These are phyloP conservation scores for Globisporangium emineosum DNA, from an alignment of 352 stramenopile genomes.

Conservation along the genomic window DNA sequence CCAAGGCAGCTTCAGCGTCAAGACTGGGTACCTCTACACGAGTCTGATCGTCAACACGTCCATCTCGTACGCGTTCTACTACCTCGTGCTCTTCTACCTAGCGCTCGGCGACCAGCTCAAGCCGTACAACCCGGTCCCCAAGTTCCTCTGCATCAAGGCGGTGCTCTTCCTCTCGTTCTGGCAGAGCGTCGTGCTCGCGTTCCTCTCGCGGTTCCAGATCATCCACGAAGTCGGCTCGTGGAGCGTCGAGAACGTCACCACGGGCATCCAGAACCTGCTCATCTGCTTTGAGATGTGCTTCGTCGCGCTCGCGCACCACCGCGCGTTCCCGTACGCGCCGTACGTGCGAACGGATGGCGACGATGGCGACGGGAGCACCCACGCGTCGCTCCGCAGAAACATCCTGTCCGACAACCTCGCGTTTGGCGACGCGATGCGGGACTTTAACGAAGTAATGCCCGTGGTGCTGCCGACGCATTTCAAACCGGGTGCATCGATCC, in stretches of 20 bases:
- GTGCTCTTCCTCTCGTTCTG: slow-evolving; percentile 99
- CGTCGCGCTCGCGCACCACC: slow-evolving; percentile 95
- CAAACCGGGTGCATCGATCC: slow-evolving; percentile 59
- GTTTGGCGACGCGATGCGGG: slow-evolving; percentile 90
- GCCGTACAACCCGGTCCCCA: slow-evolving; percentile 94
- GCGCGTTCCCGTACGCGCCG: slow-evolving; percentile 93
- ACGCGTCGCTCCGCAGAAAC: slow-evolving; percentile 48
- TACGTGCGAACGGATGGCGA: slow-evolving; percentile 36
- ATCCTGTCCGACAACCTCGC: slow-evolving; percentile 93
- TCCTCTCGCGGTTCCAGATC: slow-evolving; percentile 86
- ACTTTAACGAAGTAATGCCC: slow-evolving; percentile 92
- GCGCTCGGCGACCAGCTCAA: slow-evolving; percentile 86
- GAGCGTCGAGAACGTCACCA: slow-evolving; percentile 95
- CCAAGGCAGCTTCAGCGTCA: slow-evolving; percentile 83
- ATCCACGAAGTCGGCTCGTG: slow-evolving; percentile 91
- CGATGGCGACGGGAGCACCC: slow-evolving; percentile 5
- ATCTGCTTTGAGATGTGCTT: slow-evolving; percentile 99
- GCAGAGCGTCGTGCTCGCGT: slow-evolving; percentile 93
- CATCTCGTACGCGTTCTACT: slow-evolving; percentile 97
- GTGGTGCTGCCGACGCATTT: slow-evolving; percentile 80
- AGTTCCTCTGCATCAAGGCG: slow-evolving; percentile 99
- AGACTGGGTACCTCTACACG: slow-evolving; percentile 89
- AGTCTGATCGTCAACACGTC: slow-evolving; percentile 94
- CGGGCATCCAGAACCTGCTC: slow-evolving; percentile 97
- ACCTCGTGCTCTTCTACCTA: slow-evolving; percentile 97